Conservation (phyloP, 2,329 filamentous ascomycete species). For the Onygenales sp. region DNA sequence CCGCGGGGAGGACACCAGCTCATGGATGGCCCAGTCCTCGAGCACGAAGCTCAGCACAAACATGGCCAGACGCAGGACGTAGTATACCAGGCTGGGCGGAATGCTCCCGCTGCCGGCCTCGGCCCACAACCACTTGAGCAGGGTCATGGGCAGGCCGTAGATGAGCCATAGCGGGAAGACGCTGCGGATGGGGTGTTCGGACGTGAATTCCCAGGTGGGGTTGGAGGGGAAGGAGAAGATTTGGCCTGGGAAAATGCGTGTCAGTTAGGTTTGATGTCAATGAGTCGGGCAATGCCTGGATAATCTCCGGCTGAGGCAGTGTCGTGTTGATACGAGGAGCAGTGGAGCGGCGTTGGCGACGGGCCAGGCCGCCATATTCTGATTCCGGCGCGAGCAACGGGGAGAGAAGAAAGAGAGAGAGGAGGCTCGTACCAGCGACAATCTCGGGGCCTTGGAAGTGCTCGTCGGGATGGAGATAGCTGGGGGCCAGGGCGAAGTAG, state of each 20-base stretch:
- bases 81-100: constrained; percentile 74
- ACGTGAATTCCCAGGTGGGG: constrained; percentile 93
- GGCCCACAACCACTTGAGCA: constrained; percentile 86
- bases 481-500: constrained; percentile 88
- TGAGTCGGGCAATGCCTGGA: too few relatives aligned
- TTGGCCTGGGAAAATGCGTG: constrained; percentile 50
- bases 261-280: background rate
- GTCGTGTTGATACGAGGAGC: too few relatives aligned
- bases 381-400: too few relatives aligned
- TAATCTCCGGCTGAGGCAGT: too few relatives aligned
- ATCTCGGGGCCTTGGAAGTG: constrained; percentile 98
- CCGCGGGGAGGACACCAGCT: constrained; percentile 69
- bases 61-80: constrained; percentile 81
- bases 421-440: constrained; percentile 65
- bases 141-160: constrained; percentile 87
- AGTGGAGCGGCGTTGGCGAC: too few relatives aligned
- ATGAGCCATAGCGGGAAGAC: constrained; percentile 93
- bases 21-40: constrained; percentile 94
- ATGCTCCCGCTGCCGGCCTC: constrained; percentile 71
- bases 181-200: constrained; percentile 79
- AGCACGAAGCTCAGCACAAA: constrained; percentile 91
- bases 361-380: too few relatives aligned
- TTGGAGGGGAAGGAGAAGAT: constrained; percentile 88
- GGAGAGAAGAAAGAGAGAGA: background rate
- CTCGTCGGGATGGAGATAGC: constrained; percentile 96